These are phyloP conservation scores for Populus nigra DNA, from an alignment of 345 rosid genomes.

Conservation along the genomic window DNA sequence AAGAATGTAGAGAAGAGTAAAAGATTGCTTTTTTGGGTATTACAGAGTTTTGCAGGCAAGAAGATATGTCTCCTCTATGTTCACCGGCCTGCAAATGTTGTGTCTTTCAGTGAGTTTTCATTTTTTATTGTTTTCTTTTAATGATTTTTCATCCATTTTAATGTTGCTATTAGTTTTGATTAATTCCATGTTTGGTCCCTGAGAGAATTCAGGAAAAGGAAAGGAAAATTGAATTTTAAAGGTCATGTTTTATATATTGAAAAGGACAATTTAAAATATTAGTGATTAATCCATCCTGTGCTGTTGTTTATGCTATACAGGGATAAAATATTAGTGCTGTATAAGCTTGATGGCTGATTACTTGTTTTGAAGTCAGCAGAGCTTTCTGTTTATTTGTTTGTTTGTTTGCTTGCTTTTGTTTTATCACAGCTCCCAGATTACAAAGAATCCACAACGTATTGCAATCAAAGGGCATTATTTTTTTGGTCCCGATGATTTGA, in stretches of 20 bases:
- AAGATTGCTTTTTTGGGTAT: conserved; percentile 63
- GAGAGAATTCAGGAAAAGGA: background rate
- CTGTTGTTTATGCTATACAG: conserved; percentile 2
- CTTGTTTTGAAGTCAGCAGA: background rate
- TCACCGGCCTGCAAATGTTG: conserved; percentile 44
- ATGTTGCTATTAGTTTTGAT: conserved; percentile 2
- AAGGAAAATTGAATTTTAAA: background rate
- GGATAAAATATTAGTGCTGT: background rate
- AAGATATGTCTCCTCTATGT: conserved; percentile 77
- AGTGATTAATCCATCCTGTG: background rate
- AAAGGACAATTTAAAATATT: too few relatives aligned
- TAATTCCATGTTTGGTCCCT: conserved; percentile 5
- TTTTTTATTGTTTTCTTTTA: background rate
- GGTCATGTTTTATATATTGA: background rate
- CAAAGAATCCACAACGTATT: too few relatives aligned
- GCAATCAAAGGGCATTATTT: background rate
- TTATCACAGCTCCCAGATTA: background rate
- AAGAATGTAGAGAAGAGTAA: conserved; percentile 57
- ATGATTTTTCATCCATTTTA: background rate
- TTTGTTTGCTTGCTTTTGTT: background rate
- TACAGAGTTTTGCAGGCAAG: conserved; percentile 57
- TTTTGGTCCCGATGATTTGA: background rate
- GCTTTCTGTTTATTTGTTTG: background rate
- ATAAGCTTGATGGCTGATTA: too few relatives aligned
- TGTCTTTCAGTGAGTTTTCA: conserved; percentile 54